A percentile compares a stretch with the other conserved stretches of the same genome.
phyloP scores from a whole-genome alignment of 2,329 filamentous ascomycete genomes.

The Curvularia hawaiiensis region DNA sequence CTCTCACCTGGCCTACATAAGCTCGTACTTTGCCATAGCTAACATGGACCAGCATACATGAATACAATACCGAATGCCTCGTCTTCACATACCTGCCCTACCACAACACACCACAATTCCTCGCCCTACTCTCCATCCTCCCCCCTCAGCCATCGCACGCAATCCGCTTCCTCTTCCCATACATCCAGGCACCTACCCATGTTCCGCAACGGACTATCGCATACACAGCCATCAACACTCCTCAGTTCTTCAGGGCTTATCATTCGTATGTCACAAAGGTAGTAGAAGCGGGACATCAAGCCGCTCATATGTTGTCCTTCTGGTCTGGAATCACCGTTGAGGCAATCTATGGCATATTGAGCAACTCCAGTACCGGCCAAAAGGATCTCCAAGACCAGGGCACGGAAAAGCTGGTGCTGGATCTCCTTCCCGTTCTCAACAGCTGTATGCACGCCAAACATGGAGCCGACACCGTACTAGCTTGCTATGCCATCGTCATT shows the following conservation, averaged over 20 bases:
- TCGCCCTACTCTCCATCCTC: slow-evolving; percentile 84
- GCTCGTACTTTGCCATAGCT: neutral
- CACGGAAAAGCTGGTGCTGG: slow-evolving; percentile 76
- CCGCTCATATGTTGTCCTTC: slow-evolving; percentile 80
- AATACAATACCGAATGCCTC: slow-evolving; percentile 80
- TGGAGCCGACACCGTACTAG: slow-evolving; percentile 78
- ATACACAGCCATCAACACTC: slow-evolving; percentile 79
- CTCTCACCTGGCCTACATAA: neutral
- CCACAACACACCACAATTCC: slow-evolving; percentile 83
- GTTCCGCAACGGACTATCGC: slow-evolving; percentile 83
- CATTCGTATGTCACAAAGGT: slow-evolving; percentile 80
- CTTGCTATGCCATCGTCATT: slow-evolving; percentile 88
- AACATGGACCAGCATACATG: slow-evolving; percentile 67
- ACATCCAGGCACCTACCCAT: slow-evolving; percentile 75
- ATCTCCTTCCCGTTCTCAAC: slow-evolving; percentile 71
- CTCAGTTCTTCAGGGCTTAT: slow-evolving; percentile 74
- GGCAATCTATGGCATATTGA: slow-evolving; percentile 80
- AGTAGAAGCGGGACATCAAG: slow-evolving; percentile 72
- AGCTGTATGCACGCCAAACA: slow-evolving; percentile 77
- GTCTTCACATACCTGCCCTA: slow-evolving; percentile 91
- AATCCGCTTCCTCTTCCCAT: slow-evolving; percentile 85
- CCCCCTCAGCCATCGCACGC: slow-evolving; percentile 74
- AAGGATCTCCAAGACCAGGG: slow-evolving; percentile 77
- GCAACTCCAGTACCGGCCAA: slow-evolving; percentile 76
- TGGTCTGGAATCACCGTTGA: slow-evolving; percentile 91